Percentiles rank a stretch among this genome's conserved stretches.
Conservation (phyloP, 2,329 filamentous ascomycete species). For the Claviceps africana region DNA sequence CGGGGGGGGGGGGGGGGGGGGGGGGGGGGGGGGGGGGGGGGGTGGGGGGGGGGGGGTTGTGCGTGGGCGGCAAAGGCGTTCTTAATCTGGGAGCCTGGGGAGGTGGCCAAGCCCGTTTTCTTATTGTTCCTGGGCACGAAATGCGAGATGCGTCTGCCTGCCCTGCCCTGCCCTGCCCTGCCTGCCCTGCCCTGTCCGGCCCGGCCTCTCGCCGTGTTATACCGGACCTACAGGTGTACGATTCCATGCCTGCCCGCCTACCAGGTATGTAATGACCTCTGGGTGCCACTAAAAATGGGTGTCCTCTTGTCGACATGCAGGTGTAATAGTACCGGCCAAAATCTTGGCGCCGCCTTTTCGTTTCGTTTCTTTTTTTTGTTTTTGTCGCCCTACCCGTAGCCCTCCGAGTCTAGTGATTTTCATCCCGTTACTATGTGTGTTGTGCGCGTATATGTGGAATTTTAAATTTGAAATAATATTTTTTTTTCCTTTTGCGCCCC, state of each 20-base stretch:
- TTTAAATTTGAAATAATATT: too few species aligned
- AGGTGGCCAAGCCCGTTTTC: background rate
- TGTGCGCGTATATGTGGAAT: too few species aligned
- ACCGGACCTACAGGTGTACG: background rate
- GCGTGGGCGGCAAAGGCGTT: slow-evolving; percentile 1
- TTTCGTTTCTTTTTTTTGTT: background rate
- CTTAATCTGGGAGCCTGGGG: slow-evolving; percentile 1
- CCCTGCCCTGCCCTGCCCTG: too few species aligned
- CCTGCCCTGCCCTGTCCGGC: too few species aligned
- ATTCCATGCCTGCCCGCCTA: background rate
- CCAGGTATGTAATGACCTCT: background rate
- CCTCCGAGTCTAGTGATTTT: too few species aligned
- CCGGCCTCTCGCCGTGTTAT: too few species aligned
- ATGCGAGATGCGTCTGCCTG: background rate
- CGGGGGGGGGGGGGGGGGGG: background rate
- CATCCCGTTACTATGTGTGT: too few species aligned
- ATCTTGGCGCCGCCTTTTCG: too few species aligned
- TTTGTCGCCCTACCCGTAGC: too few species aligned
- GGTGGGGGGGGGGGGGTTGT: too few species aligned
- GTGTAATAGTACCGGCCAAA: background rate
- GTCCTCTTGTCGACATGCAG: background rate
- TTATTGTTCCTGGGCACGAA: background rate
- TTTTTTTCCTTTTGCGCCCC: background rate
- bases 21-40: background rate
- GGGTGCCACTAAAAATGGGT: background rate